Evolutionary conservation across 2,329 filamentous ascomycete genomes (phyloP).

Genomic region (Trichoderma oligosporum): DNA sequence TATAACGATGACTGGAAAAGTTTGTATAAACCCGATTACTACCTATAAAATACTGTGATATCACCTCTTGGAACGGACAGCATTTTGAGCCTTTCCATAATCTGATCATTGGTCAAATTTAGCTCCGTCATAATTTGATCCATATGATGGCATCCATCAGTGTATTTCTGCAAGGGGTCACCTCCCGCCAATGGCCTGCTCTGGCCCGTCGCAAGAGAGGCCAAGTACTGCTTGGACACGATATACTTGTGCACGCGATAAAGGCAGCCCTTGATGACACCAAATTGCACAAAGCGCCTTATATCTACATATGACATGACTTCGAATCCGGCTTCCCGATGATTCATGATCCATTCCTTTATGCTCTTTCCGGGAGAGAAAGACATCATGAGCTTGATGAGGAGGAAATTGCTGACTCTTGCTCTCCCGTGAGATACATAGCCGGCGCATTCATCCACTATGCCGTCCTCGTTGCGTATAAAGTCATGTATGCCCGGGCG

Average conservation of each 20-base stretch:
- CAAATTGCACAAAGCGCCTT: constrained; percentile 89
- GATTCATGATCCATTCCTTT: constrained; percentile 77
- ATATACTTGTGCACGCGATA: constrained; percentile 93
- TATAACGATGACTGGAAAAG: not conserved
- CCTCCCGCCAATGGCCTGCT: constrained; percentile 39
- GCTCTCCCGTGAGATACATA: constrained; percentile 64
- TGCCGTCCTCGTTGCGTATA: constrained; percentile 64
- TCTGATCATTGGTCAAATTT: constrained; percentile 65
- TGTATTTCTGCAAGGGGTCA: constrained; percentile 60
- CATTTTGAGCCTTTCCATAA: constrained; percentile 63
- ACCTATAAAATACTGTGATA: constrained; percentile 53
- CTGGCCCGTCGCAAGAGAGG: constrained; percentile 53
- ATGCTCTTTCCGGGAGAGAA: constrained; percentile 80
- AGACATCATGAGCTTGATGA: constrained; percentile 81
- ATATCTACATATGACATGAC: constrained; percentile 77
- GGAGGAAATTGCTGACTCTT: constrained; percentile 55
- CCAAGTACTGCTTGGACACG: constrained; percentile 61
- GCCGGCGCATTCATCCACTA: constrained; percentile 82
- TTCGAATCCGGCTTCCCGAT: constrained; percentile 61
- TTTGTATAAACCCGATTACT: constrained; percentile 13
- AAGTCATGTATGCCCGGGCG: constrained; percentile 75
- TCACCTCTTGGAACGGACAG: constrained; percentile 52
- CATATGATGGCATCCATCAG: constrained; percentile 72
- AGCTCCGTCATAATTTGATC: constrained; percentile 80
- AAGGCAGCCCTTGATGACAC: constrained; percentile 89